Evolutionary conservation across 2,329 filamentous ascomycete species (phyloP).

Genomic region (Fusarium paranaense): DNA sequence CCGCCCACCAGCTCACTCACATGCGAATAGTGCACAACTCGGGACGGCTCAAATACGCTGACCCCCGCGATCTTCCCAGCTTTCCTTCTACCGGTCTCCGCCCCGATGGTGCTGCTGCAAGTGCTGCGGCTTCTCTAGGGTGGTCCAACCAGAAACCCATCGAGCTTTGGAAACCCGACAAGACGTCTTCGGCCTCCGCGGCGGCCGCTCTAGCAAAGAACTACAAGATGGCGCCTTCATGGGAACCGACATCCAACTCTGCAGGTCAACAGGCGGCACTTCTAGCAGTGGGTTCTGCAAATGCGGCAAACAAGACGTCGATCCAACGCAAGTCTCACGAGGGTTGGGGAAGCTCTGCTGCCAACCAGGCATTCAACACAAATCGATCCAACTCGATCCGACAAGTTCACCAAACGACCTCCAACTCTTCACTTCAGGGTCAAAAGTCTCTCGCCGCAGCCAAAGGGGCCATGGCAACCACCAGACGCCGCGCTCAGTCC

Average conservation of each 20-base stretch:
- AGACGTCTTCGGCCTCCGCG: slow-evolving; percentile 62
- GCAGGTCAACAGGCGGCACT: slow-evolving; percentile 81
- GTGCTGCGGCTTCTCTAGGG: slow-evolving; percentile 79
- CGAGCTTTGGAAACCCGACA: slow-evolving; percentile 74
- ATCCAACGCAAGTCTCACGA: slow-evolving; percentile 43
- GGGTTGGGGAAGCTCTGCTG: slow-evolving; percentile 75
- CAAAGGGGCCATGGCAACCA: slow-evolving; percentile 76
- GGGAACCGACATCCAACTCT: slow-evolving; percentile 72
- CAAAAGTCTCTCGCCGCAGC: slow-evolving; percentile 80
- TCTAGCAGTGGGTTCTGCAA: slow-evolving; percentile 64
- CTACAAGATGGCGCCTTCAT: slow-evolving; percentile 60
- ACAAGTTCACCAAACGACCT: slow-evolving; percentile 31
- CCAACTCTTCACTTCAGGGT: slow-evolving; percentile 60
- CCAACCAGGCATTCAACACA: slow-evolving; percentile 70
- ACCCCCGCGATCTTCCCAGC: slow-evolving; percentile 78
- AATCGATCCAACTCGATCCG: slow-evolving; percentile 47
- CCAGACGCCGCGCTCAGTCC: slow-evolving; percentile 73
- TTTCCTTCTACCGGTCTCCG: slow-evolving; percentile 75
- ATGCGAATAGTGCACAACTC: slow-evolving; percentile 45
- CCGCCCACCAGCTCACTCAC: slow-evolving; percentile 25
- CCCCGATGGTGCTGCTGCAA: slow-evolving; percentile 70
- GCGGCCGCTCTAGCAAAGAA: slow-evolving; percentile 58
- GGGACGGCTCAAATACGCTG: slow-evolving; percentile 75
- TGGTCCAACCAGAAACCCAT: slow-evolving; percentile 76
- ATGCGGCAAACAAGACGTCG: slow-evolving; percentile 43